phyloP scores from a whole-genome alignment of 106 monocot genomes.

The Chionographis japonica region DNA sequence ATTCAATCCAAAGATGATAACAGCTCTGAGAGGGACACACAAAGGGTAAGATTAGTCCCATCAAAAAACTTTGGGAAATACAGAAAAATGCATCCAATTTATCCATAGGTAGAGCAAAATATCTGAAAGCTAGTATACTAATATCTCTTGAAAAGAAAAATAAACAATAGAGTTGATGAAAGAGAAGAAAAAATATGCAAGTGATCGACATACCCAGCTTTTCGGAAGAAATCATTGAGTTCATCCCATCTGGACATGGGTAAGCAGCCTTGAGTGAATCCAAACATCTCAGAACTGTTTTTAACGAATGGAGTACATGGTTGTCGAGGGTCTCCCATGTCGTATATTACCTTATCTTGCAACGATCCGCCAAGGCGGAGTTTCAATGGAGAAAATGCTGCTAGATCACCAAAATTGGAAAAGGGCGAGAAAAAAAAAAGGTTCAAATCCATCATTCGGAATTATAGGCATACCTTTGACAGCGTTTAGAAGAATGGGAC shows the following conservation, averaged over 20 bases:
- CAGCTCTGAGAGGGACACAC: slow-evolving; percentile 37
- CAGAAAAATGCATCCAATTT: too few relatives aligned
- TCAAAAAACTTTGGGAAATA: background rate
- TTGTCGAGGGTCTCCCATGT: slow-evolving; percentile 21
- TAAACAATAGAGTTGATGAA: background rate
- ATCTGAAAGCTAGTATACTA: background rate
- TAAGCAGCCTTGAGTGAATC: slow-evolving; percentile 75
- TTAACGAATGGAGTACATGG: slow-evolving; percentile 51
- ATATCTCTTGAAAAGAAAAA: background rate
- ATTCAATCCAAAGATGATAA: slow-evolving; percentile 77
- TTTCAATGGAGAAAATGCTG: slow-evolving; percentile 86
- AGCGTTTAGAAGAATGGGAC: slow-evolving; percentile 70
- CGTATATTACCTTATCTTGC: slow-evolving; percentile 89
- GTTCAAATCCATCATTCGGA: background rate
- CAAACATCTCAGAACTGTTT: slow-evolving; percentile 72
- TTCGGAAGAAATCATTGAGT: slow-evolving; percentile 76
- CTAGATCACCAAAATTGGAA: slow-evolving; percentile 2
- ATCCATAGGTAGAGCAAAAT: background rate
- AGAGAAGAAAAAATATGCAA: background rate
- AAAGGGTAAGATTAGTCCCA: background rate
- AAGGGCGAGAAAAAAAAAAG: background rate
- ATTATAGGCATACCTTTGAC: slow-evolving; percentile 56
- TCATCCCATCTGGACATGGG: slow-evolving; percentile 90
- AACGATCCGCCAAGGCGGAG: slow-evolving; percentile 80
- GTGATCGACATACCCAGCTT: slow-evolving; percentile 30